phyloP scores from a whole-genome alignment of 257 asterid genomes.

The Thymus quinquecostatus region DNA sequence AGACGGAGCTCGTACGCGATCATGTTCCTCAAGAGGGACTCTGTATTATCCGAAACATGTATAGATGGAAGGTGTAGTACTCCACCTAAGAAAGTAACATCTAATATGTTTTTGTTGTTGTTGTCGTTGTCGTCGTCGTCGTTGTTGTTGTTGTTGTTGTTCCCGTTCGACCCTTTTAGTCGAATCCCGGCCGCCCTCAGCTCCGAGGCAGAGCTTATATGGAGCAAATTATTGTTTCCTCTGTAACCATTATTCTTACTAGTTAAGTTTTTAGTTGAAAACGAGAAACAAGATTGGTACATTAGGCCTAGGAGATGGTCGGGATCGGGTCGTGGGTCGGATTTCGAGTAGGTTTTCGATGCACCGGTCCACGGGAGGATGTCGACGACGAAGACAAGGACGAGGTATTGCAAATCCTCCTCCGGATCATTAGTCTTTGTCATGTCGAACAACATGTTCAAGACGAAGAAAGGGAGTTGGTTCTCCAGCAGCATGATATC shows the following conservation, averaged over 20 bases:
- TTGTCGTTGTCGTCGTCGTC: no score
- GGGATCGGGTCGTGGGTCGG: background rate
- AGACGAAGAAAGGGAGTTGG: slow-evolving; percentile 36
- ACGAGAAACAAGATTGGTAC: slow-evolving; percentile 1
- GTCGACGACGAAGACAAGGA: background rate
- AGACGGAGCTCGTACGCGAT: slow-evolving; percentile 35
- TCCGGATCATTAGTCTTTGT: slow-evolving; percentile 13
- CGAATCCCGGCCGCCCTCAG: slow-evolving; percentile 25
- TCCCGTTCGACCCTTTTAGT: background rate
- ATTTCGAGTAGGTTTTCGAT: background rate
- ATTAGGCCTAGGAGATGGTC: slow-evolving; percentile 34
- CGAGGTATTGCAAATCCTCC: background rate
- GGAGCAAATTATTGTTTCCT: background rate
- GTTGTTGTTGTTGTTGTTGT: background rate
- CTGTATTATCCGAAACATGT: slow-evolving; percentile 29
- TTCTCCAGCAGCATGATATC: slow-evolving; percentile 46
- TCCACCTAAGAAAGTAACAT: background rate
- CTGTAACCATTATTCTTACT: background rate
- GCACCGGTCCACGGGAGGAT: slow-evolving; percentile 9
- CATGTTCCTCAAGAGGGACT: slow-evolving; percentile 32
- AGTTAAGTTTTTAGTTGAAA: background rate
- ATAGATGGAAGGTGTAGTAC: background rate
- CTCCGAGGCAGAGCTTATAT: slow-evolving; percentile 3
- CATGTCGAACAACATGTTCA: slow-evolving; percentile 34
- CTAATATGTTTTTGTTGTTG: no score